Evolutionary conservation across 176 grass and related monocot species (phyloP), one percentile per base, ranked within the genome.

Genomic region (Calamus simplicifolius): DNA sequence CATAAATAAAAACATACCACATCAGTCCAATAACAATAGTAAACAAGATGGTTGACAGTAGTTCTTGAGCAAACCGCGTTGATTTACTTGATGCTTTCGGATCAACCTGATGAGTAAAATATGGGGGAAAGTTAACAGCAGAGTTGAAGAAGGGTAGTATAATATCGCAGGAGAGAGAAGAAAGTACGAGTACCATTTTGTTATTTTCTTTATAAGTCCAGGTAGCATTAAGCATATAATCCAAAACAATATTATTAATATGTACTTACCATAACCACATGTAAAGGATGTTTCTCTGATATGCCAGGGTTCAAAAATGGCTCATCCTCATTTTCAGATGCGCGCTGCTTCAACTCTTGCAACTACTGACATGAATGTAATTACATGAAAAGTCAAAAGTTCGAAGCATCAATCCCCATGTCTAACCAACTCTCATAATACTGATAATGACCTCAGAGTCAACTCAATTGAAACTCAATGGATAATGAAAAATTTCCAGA

Each of bases 241-340:
- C 35, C 35, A 43, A 43, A 43, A 43, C 35, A 68, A 59, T 61
- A 15, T 63, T 4, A 52, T 13, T 25, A 59, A 75, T 8, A 43
- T 43, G 35, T 43, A 43, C 71, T 89, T 78, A 89, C 94, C 85
- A 98, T 98, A 64, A 93, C 85, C 7, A 98, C 88, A 81, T 98
- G 94, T 59, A 98, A 79, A 25, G 94, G 94, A 68, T 89, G 88
- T 76, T 98, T 98, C 63, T 98, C 88, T 69, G 94, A 93, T 83
- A 98, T 70, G 59, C 94, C 94, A 28, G 88, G 94, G 62, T 83
- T 98, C 64, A 83, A 67, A 61, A 89, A 81, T 64, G 63, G 73
- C 53, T 88, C 86, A 48, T 89, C 79, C 59, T 93, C 83, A n/a
- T 88, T 85, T 57, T 82, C 81, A 75, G 88, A 92, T 61, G 85